Percentiles rank a stretch among this genome's conserved stretches.
phyloP scores from a whole-genome alignment of 1,139 yeast species.

The Candida sojae region DNA sequence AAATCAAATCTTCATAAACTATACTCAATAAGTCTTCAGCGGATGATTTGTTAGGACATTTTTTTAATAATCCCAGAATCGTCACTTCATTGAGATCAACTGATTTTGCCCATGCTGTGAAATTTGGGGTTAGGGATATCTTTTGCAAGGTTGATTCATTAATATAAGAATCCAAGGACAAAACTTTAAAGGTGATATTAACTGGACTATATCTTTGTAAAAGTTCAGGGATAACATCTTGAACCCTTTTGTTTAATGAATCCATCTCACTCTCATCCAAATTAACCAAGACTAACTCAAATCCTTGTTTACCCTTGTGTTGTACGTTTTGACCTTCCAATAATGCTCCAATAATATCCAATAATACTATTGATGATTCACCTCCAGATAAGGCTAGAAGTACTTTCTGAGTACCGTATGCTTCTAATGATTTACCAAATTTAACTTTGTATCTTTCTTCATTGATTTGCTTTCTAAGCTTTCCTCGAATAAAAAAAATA shows the following conservation, averaged over 20 bases:
- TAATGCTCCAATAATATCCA: conserved; percentile 65
- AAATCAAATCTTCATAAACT: conserved; percentile 50
- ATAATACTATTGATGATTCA: conserved; percentile 60
- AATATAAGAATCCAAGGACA: conserved; percentile 41
- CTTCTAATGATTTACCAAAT: conserved; percentile 38
- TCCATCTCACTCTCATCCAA: conserved; percentile 41
- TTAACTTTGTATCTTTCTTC: conserved; percentile 71
- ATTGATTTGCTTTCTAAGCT: conserved; percentile 76
- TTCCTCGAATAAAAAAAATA: conserved; percentile 67
- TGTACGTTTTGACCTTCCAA: conserved; percentile 59
- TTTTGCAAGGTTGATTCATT: conserved; percentile 25
- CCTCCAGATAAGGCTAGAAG: conserved; percentile 69
- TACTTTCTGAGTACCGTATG: conserved; percentile 41
- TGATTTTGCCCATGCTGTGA: conserved; percentile 22
- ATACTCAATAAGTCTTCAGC: conserved; percentile 60
- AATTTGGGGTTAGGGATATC: conserved; percentile 28
- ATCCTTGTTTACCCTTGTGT: conserved; percentile 71
- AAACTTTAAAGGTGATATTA: conserved; percentile 32
- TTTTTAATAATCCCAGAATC: conserved; percentile 28
- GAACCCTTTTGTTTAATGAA: conserved; percentile 18
- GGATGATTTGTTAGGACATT: conserved; percentile 55
- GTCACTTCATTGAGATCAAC: conserved; percentile 11
- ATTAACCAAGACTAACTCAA: conserved; percentile 56
- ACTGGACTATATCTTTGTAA: conserved; percentile 23
- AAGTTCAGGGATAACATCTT: conserved; percentile 22